These are phyloP conservation scores for Alternaria angustiovoidea DNA, from an alignment of 2,329 filamentous ascomycete genomes.

Conservation along the genomic window DNA sequence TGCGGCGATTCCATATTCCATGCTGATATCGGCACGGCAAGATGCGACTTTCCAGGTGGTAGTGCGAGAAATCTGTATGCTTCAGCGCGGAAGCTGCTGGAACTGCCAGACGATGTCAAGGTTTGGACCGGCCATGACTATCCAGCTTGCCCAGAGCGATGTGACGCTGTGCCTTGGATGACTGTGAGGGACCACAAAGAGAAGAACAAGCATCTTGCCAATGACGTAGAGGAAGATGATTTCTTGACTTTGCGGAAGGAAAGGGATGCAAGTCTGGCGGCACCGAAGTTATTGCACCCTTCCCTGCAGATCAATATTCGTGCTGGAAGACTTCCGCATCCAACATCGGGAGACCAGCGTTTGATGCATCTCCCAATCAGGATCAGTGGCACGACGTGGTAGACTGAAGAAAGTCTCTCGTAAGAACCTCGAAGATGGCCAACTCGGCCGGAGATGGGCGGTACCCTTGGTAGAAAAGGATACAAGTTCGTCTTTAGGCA, in stretches of 20 bases:
- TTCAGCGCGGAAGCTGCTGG: constrained; percentile 39
- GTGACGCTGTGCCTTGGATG: constrained; percentile 38
- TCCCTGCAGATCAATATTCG: constrained; percentile 53
- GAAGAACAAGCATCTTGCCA: constrained; percentile 47
- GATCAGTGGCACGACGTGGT: constrained; percentile 3
- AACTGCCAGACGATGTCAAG: constrained; percentile 37
- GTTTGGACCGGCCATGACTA: constrained; percentile 51
- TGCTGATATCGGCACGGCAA: constrained; percentile 44
- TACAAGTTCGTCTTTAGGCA: not conserved
- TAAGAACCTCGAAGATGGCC: not conserved
- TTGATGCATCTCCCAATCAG: constrained; percentile 16
- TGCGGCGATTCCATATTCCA: constrained; percentile 50
- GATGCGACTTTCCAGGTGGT: constrained; percentile 49
- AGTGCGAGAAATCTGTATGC: constrained; percentile 36
- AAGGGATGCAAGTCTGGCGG: constrained; percentile 40
- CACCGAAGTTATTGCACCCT: constrained; percentile 49
- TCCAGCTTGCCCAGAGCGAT: constrained; percentile 28
- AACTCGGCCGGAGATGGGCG: not conserved
- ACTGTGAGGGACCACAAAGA: constrained; percentile 48
- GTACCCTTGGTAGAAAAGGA: not conserved
- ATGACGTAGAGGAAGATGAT: constrained; percentile 34
- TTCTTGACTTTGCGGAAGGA: constrained; percentile 46
- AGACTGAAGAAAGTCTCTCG: not conserved
- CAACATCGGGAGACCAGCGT: constrained; percentile 8
- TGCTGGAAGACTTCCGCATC: constrained; percentile 45